These are phyloP conservation scores for Leucosporidium yakuticum DNA, from an alignment of 768 basidiomycete species.

Conservation along the genomic window DNA sequence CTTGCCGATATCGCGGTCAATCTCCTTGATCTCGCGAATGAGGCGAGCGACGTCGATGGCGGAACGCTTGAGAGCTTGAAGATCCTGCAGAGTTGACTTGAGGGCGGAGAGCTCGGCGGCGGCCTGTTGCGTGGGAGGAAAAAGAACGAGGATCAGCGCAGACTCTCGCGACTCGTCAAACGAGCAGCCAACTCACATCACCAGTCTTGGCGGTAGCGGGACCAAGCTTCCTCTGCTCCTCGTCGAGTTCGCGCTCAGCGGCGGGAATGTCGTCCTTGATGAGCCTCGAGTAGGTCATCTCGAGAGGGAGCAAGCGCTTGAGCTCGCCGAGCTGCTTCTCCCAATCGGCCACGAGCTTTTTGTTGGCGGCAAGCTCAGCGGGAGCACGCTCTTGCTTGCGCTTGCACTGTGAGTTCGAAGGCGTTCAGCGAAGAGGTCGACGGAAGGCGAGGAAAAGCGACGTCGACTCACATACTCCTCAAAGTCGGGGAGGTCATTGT, in stretches of 20 bases:
- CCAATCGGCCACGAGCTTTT: constrained; percentile 58
- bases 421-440: background rate
- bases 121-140: constrained; percentile 49
- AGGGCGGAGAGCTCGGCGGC: constrained; percentile 58
- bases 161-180: background rate
- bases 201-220: constrained; percentile 55
- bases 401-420: constrained; percentile 51
- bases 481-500: constrained; percentile 55
- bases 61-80: constrained; percentile 58
- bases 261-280: constrained; percentile 59
- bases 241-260: constrained; percentile 58
- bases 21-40: constrained; percentile 46
- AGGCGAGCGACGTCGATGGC: constrained; percentile 57
- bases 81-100: constrained; percentile 47
- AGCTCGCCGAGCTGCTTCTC: constrained; percentile 53
- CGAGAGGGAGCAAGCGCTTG: constrained; percentile 57
- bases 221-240: constrained; percentile 55
- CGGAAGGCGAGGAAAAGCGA: too few species aligned
- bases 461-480: constrained; percentile 60
- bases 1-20: constrained; percentile 57
- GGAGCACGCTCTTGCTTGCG: constrained; percentile 57
- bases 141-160: background rate
- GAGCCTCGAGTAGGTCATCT: constrained; percentile 55
- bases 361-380: constrained; percentile 46
- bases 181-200: constrained; percentile 49